Conservation (phyloP, 169 alveolate species). For the Eimeria sp. region DNA sequence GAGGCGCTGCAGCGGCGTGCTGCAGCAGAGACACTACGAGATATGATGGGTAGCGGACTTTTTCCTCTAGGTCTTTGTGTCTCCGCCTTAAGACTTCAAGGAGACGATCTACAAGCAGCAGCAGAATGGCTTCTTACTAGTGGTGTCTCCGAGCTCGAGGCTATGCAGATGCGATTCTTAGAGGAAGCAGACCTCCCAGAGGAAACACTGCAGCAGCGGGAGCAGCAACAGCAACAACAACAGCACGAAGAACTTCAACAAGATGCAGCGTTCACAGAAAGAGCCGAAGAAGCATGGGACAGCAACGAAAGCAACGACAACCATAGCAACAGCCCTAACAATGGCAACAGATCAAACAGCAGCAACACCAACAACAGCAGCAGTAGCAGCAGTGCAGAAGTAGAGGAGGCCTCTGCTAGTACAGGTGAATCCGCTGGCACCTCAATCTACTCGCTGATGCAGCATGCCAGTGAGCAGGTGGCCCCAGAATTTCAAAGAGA, state of each 20-base stretch:
- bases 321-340: not conserved
- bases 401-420: not conserved
- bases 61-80: conserved; percentile 84
- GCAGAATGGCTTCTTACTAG: conserved; percentile 86
- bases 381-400: not conserved
- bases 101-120: conserved; percentile 84
- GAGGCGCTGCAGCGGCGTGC: conserved; percentile 85
- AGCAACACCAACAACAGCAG: conserved; percentile 55
- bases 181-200: conserved; percentile 67
- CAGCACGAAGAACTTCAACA: conserved; percentile 22
- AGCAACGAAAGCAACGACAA: not conserved
- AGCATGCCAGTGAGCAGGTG: conserved; percentile 63
- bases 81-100: conserved; percentile 82
- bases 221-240: conserved; percentile 57
- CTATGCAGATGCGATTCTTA: conserved; percentile 71
- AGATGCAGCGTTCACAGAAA: not conserved
- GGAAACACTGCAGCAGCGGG: conserved; percentile 41
- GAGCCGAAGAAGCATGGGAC: not conserved
- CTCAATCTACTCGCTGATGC: conserved; percentile 42
- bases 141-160: conserved; percentile 79
- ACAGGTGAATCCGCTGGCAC: not conserved
- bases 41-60: conserved; percentile 84
- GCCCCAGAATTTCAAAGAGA: conserved; percentile 33
- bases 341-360: not conserved
- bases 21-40: conserved; percentile 83